Evolutionary conservation across 805 yeast genomes (phyloP).

Genomic region (Candida railenensis): DNA sequence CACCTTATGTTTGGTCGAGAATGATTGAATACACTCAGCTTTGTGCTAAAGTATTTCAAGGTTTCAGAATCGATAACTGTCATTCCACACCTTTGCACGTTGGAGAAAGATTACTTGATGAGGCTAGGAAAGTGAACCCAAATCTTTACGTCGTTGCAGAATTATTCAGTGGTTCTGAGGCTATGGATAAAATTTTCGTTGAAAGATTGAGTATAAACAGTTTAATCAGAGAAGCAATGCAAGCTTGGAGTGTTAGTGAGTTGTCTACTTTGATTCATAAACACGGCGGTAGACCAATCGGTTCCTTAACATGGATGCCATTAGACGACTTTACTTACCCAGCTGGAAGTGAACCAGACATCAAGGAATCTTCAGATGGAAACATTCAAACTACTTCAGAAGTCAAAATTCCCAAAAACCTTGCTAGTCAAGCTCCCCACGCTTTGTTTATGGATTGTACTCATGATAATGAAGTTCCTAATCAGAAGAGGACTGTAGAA

Average conservation of each 20-base stretch:
- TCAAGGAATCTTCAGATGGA: constrained; percentile 21
- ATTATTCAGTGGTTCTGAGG: constrained; percentile 88
- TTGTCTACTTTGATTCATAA: constrained; percentile 81
- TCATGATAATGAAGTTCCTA: constrained; percentile 90
- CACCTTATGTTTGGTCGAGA: constrained; percentile 86
- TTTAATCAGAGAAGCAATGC: constrained; percentile 95
- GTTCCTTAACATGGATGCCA: constrained; percentile 81
- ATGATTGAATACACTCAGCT: constrained; percentile 75
- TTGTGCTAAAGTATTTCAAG: constrained; percentile 76
- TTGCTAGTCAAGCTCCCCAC: constrained; percentile 77
- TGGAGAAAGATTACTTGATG: constrained; percentile 83
- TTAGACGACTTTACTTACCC: constrained; percentile 73
- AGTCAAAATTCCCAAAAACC: constrained; percentile 62
- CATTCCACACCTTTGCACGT: constrained; percentile 97
- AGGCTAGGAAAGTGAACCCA: constrained; percentile 82
- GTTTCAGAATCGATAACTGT: constrained; percentile 91
- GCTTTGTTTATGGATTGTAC: constrained; percentile 98
- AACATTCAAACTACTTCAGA: constrained; percentile 40
- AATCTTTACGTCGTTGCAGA: constrained; percentile 93
- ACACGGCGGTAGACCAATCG: constrained; percentile 95
- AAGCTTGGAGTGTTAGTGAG: constrained; percentile 86
- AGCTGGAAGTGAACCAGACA: constrained; percentile 42
- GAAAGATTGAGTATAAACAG: constrained; percentile 89
- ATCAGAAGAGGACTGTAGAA: constrained; percentile 86
- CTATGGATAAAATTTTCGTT: constrained; percentile 84